A percentile compares a stretch with the other conserved stretches of the same genome.
Conservation (phyloP, 495 filamentous ascomycete species). For the Aspergillus cavernicola region DNA sequence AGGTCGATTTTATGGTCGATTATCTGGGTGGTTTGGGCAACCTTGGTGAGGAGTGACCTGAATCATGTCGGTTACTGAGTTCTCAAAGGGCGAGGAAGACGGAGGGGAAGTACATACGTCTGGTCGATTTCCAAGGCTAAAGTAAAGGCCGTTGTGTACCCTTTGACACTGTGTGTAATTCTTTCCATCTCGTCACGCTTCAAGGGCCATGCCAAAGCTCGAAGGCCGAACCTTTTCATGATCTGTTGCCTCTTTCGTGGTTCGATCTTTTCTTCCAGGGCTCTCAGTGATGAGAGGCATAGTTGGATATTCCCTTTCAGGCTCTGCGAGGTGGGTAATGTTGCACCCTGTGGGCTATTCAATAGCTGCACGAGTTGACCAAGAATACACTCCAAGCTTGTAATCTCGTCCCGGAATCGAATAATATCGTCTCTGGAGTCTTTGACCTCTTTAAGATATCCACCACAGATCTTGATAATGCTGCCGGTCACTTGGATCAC, state of each 20-base stretch:
- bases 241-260: conserved; percentile 20
- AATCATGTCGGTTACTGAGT: no score
- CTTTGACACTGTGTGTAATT: conserved; percentile 28
- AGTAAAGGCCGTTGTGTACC: conserved; percentile 31
- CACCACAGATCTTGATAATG: conserved; percentile 25
- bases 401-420: conserved; percentile 22
- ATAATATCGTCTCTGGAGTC: conserved; percentile 33
- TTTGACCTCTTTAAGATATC: conserved; percentile 30
- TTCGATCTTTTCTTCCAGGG: conserved; percentile 31
- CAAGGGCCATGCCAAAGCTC: conserved; percentile 43
- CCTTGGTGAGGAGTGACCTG: no score
- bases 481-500: conserved; percentile 32
- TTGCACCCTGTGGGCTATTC: conserved; percentile 9
- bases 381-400: conserved; percentile 25
- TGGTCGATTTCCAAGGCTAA: conserved; percentile 39
- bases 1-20: no score
- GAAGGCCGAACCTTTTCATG: conserved; percentile 29
- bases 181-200: conserved; percentile 35
- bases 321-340: conserved; percentile 6
- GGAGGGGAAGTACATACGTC: conserved; percentile 25
- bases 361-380: conserved; percentile 17
- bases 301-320: conserved; percentile 15
- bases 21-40: no score
- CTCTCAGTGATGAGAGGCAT: conserved; percentile 26
- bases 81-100: no score